phyloP scores from a whole-genome alignment of 345 rosid species.

The Populus deltoides region DNA sequence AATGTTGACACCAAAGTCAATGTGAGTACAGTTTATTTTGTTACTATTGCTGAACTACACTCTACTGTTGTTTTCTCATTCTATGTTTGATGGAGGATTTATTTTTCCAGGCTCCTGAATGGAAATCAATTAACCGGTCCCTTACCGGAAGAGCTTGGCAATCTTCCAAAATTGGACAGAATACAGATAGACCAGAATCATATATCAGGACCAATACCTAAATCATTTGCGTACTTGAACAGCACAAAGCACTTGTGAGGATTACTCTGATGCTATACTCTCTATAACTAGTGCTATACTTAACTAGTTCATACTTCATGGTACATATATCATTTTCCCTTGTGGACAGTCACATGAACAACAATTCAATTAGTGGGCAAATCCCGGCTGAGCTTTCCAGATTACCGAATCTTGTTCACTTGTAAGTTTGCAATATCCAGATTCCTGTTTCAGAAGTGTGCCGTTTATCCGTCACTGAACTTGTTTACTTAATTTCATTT shows the following conservation, averaged over 20 bases:
- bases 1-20: neutral
- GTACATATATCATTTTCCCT: slow-evolving; percentile 19
- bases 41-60: slow-evolving; percentile 2
- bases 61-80: slow-evolving; percentile 7
- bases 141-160: slow-evolving; percentile 86
- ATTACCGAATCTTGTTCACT: slow-evolving; percentile 78
- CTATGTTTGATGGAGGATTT: slow-evolving; percentile 20
- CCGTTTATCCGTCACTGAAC: slow-evolving; percentile 11
- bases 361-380: slow-evolving; percentile 91
- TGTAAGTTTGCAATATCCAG: slow-evolving; percentile 56
- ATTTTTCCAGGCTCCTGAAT: slow-evolving; percentile 70
- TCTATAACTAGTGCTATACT: neutral
- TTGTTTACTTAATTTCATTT: slow-evolving; percentile 1
- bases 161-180: slow-evolving; percentile 79
- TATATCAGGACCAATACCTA: slow-evolving; percentile 79
- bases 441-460: slow-evolving; percentile 1
- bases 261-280: slow-evolving; percentile 19
- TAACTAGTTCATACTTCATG: neutral
- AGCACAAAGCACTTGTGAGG: slow-evolving; percentile 91
- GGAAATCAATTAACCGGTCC: slow-evolving; percentile 77
- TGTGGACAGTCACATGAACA: slow-evolving; percentile 89
- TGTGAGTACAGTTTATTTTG: neutral
- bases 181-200: slow-evolving; percentile 91
- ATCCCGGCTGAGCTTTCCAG: slow-evolving; percentile 81
- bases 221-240: slow-evolving; percentile 75